These are phyloP conservation scores for Chalciporus sphaerocephalus DNA, from an alignment of 768 basidiomycete genomes.

Conservation along the genomic window DNA sequence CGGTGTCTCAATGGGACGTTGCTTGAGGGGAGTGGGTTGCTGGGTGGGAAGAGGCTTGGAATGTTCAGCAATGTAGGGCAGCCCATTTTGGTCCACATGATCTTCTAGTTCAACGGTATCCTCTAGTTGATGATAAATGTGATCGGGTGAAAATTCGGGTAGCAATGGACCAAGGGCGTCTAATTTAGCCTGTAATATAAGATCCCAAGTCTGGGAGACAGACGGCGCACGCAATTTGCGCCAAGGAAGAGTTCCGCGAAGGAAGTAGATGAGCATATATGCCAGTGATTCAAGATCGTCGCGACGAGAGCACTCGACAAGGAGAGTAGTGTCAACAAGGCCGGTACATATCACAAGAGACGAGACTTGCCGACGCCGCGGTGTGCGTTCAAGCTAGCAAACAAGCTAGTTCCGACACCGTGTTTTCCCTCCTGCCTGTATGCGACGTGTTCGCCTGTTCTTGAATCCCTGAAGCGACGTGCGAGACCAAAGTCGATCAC, in stretches of 20 bases:
- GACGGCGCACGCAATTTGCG: slow-evolving; percentile 65
- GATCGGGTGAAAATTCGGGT: slow-evolving; percentile 15
- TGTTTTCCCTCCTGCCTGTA: slow-evolving; percentile 70
- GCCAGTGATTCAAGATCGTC: slow-evolving; percentile 79
- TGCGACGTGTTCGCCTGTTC: slow-evolving; percentile 62
- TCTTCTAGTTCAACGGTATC: slow-evolving; percentile 13
- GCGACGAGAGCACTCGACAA: slow-evolving; percentile 64
- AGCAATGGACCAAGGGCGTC: slow-evolving; percentile 41
- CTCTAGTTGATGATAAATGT: slow-evolving; percentile 5
- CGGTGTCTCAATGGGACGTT: slow-evolving; percentile 4
- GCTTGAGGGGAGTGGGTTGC: not conserved
- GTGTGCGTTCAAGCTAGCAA: slow-evolving; percentile 72
- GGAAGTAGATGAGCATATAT: slow-evolving; percentile 80
- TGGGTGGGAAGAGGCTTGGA: slow-evolving; percentile 12
- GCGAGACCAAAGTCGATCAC: slow-evolving; percentile 89
- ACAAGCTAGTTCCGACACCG: slow-evolving; percentile 74
- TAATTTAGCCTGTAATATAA: slow-evolving; percentile 71
- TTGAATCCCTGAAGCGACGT: slow-evolving; percentile 68
- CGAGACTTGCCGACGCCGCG: slow-evolving; percentile 59
- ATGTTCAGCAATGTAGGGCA: slow-evolving; percentile 12
- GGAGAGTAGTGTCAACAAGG: not conserved
- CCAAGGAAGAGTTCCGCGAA: slow-evolving; percentile 77
- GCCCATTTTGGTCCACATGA: slow-evolving; percentile 6
- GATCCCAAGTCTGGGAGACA: slow-evolving; percentile 68
- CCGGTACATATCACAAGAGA: not conserved